A percentile compares a stretch with the other conserved stretches of the same genome.
Evolutionary conservation across 1,284 basidiomycete genomes (phyloP).

Genomic region (Afroboletus lepidellus): DNA sequence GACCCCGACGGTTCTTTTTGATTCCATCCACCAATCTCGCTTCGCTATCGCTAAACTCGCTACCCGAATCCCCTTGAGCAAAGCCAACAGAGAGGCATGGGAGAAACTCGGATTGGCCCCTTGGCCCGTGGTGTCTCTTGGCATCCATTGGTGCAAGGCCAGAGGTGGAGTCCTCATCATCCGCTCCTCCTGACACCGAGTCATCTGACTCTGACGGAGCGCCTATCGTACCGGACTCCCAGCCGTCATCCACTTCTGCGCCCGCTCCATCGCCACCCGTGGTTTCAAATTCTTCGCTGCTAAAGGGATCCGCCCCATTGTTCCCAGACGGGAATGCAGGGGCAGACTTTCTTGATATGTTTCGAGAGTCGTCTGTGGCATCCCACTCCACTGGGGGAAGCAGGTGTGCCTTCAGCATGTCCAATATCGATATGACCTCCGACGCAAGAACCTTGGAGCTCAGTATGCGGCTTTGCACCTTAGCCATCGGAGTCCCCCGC

Average conservation of each 20-base stretch:
- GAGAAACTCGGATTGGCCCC: constrained; percentile 75
- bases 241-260: constrained; percentile 45
- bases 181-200: constrained; percentile 44
- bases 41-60: constrained; percentile 75
- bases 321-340: background rate
- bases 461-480: constrained; percentile 71
- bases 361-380: background rate
- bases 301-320: constrained; percentile 25
- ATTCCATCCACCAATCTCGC: constrained; percentile 52
- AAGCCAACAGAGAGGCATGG: constrained; percentile 88
- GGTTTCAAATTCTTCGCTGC: constrained; percentile 30
- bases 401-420: constrained; percentile 47
- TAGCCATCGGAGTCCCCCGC: constrained; percentile 49
- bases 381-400: constrained; percentile 30
- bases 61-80: constrained; percentile 74
- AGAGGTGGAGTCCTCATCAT: constrained; percentile 26
- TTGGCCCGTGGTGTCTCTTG: constrained; percentile 14
- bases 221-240: constrained; percentile 58
- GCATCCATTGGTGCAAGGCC: constrained; percentile 10
- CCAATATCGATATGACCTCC: constrained; percentile 54
- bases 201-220: constrained; percentile 35
- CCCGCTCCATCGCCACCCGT: constrained; percentile 11
- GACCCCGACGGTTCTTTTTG: constrained; percentile 89
- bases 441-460: constrained; percentile 76
- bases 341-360: constrained; percentile 9